Conservation (phyloP, 495 filamentous ascomycete species). For the Penicillium roqueforti region DNA sequence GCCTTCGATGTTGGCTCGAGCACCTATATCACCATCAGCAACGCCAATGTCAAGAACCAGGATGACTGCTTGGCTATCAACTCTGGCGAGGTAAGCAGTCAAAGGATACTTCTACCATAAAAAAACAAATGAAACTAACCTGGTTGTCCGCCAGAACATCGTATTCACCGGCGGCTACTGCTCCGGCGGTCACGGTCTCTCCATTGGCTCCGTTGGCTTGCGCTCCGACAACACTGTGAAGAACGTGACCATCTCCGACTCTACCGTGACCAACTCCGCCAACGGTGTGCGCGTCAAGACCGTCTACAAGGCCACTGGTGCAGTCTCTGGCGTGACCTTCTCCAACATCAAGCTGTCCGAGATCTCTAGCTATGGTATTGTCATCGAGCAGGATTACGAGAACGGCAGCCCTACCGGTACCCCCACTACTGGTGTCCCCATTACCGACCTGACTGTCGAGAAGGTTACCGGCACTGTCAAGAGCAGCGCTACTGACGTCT, state of each 20-base stretch:
- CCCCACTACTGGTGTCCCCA: conserved; percentile 58
- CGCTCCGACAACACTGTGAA: conserved; percentile 57
- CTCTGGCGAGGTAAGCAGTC: conserved; percentile 37
- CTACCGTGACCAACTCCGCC: conserved; percentile 48
- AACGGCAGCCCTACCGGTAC: conserved; percentile 58
- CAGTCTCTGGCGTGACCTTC: conserved; percentile 56
- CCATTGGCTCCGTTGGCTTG: conserved; percentile 65
- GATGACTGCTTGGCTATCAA: conserved; percentile 64
- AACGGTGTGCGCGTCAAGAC: conserved; percentile 67
- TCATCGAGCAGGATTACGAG: conserved; percentile 67
- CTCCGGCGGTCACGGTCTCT: conserved; percentile 63
- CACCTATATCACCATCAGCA: conserved; percentile 48
- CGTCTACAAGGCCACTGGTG: conserved; percentile 52
- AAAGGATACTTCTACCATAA: neutral
- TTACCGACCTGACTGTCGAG: conserved; percentile 54
- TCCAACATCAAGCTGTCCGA: conserved; percentile 52
- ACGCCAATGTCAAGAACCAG: conserved; percentile 56
- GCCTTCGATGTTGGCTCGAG: conserved; percentile 57
- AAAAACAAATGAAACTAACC: neutral
- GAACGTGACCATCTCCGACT: conserved; percentile 51
- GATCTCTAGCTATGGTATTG: conserved; percentile 59
- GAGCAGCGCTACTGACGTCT: conserved; percentile 41
- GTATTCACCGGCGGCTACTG: conserved; percentile 50
- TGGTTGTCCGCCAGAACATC: conserved; percentile 37
- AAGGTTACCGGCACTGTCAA: conserved; percentile 50